Percentiles rank a stretch among this genome's conserved stretches.
Evolutionary conservation across 2,329 filamentous ascomycete genomes (phyloP).

Genomic region (Aschersonia sp.): DNA sequence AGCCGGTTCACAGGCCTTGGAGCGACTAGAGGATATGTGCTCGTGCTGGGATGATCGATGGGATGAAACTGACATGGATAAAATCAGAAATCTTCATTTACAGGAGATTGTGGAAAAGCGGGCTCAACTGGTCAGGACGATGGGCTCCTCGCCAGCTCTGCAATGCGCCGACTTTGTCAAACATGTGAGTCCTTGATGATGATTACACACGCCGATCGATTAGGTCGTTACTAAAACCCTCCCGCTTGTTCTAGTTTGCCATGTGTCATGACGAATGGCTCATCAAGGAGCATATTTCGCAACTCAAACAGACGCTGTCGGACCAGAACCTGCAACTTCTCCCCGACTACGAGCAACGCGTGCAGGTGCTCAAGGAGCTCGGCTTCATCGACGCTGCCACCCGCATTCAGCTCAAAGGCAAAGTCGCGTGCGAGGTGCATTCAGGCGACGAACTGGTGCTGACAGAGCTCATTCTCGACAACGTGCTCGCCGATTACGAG

Average conservation of each 20-base stretch:
- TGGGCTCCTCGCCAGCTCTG: constrained; percentile 51
- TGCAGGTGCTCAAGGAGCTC: constrained; percentile 81
- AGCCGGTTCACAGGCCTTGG: constrained; percentile 39
- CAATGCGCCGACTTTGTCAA: constrained; percentile 70
- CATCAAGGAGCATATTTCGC: constrained; percentile 83
- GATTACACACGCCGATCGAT: neutral
- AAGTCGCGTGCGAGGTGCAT: constrained; percentile 96
- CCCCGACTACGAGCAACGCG: constrained; percentile 91
- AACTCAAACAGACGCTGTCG: constrained; percentile 78
- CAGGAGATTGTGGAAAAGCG: constrained; percentile 68
- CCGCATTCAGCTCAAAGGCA: constrained; percentile 90
- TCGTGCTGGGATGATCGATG: constrained; percentile 64
- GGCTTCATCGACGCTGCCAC: constrained; percentile 80
- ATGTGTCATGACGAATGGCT: constrained; percentile 97
- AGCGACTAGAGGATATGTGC: constrained; percentile 54
- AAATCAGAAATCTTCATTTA: constrained; percentile 69
- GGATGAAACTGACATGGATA: constrained; percentile 72
- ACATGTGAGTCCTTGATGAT: constrained; percentile 47
- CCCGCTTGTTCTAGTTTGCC: constrained; percentile 52
- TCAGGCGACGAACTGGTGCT: constrained; percentile 92
- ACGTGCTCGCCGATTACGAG: constrained; percentile 88
- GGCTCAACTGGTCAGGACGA: constrained; percentile 43
- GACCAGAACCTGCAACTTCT: constrained; percentile 93
- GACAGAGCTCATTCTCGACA: constrained; percentile 91
- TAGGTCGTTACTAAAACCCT: neutral